Conservation (phyloP, 2,329 filamentous ascomycete species). For the Fusarium penzigii region DNA sequence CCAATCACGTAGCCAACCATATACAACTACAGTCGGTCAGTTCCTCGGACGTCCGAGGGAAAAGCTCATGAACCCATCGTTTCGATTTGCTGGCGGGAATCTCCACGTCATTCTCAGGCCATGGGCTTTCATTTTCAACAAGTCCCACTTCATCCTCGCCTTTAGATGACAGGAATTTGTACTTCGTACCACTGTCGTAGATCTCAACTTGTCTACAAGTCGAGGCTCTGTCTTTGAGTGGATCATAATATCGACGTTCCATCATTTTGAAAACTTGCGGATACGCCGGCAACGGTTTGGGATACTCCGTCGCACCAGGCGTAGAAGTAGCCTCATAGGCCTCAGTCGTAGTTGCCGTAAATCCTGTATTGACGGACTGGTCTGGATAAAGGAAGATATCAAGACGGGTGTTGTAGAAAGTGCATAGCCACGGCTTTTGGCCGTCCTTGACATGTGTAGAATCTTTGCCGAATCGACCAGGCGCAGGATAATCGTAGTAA, state of each 20-base stretch:
- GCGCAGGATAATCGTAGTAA: conserved; percentile 19
- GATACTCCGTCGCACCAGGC: not conserved
- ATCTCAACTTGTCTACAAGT: not conserved
- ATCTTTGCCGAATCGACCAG: conserved; percentile 25
- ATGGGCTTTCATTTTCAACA: not conserved
- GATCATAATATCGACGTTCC: not conserved
- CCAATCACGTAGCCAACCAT: not conserved
- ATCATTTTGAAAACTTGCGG: not conserved
- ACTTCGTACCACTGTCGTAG: not conserved
- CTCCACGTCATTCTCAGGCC: not conserved
- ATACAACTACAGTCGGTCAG: not conserved
- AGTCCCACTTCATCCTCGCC: not conserved
- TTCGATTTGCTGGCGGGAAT: not conserved
- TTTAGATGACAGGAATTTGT: not conserved
- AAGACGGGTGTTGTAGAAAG: conserved; percentile 56
- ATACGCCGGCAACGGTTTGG: not conserved
- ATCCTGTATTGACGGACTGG: conserved; percentile 47
- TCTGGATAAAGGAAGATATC: conserved; percentile 59
- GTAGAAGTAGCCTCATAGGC: conserved; percentile 12
- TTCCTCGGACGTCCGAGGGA: not conserved
- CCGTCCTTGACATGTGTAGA: conserved; percentile 40
- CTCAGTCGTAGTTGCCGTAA: conserved; percentile 5
- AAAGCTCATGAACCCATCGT: not conserved
- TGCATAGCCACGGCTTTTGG: conserved; percentile 53
- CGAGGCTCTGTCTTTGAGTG: not conserved